These are phyloP conservation scores for Periconia sp. DNA, from an alignment of 2,329 filamentous ascomycete species.

Conservation along the genomic window DNA sequence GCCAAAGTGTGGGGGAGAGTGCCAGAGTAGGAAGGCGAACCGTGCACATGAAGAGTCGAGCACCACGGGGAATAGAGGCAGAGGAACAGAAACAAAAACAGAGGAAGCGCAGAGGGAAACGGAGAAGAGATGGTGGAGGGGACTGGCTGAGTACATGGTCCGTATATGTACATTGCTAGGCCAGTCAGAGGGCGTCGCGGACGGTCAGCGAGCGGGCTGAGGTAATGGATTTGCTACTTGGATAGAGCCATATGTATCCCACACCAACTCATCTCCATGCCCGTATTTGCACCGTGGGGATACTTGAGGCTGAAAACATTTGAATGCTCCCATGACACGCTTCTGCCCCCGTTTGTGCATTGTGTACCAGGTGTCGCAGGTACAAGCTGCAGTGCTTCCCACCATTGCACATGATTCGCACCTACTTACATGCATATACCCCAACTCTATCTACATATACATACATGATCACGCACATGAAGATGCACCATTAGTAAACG, in stretches of 20 bases:
- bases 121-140: no score
- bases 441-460: no score
- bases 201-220: constrained; percentile 1
- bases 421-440: no score
- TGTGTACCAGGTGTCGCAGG: not conserved
- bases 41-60: not conserved
- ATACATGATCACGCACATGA: no score
- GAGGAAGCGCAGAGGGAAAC: not conserved
- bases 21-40: not conserved
- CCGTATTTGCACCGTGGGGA: not conserved
- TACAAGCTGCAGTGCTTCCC: not conserved
- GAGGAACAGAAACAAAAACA: not conserved
- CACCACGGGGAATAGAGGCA: not conserved
- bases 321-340: not conserved
- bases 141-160: not conserved
- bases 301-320: not conserved
- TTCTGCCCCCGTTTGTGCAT: not conserved
- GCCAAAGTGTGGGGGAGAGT: constrained; percentile 17
- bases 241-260: no score
- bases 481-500: no score
- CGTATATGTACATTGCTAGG: not conserved
- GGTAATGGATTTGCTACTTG: not conserved
- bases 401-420: no score
- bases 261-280: not conserved
- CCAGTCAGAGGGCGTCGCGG: not conserved